These are phyloP conservation scores for Xanthoceras sorbifolium DNA, from an alignment of 345 rosid species.

Conservation along the genomic window DNA sequence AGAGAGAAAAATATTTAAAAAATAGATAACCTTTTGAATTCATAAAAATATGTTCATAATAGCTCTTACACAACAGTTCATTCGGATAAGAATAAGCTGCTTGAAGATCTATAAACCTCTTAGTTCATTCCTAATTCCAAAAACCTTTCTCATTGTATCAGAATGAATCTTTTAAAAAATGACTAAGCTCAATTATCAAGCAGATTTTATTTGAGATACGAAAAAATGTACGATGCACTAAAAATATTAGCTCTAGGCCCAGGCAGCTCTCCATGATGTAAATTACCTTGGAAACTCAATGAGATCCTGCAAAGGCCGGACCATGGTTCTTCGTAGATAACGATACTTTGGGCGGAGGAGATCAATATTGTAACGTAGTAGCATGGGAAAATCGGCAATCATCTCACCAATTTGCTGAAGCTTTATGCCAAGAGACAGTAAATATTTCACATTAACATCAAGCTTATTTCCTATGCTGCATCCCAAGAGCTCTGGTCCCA, in stretches of 20 bases:
- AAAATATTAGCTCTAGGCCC: background rate
- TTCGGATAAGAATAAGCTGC: background rate
- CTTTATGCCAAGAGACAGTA: constrained; percentile 73
- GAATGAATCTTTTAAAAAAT: background rate
- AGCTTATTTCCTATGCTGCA: constrained; percentile 78
- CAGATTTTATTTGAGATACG: background rate
- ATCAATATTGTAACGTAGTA: constrained; percentile 73
- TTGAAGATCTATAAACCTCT: background rate
- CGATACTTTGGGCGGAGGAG: constrained; percentile 76
- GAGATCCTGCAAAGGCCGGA: constrained; percentile 79
- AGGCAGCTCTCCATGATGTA: background rate
- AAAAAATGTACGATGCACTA: background rate
- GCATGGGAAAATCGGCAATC: constrained; percentile 90
- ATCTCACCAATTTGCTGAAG: constrained; percentile 66
- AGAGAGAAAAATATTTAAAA: background rate
- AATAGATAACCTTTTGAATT: background rate
- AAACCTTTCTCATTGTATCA: background rate
- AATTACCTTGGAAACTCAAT: constrained; percentile 86
- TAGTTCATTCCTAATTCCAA: too few relatives aligned
- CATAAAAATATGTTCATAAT: background rate
- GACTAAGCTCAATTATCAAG: background rate
- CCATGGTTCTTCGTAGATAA: constrained; percentile 80
- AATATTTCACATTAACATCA: constrained; percentile 72
- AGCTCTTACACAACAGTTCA: background rate
- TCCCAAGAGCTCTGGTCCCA: constrained; percentile 85